A percentile compares a stretch with the other conserved stretches of the same genome.
phyloP scores from a whole-genome alignment of 179 eudicot genomes.

The Camellia oleifera region DNA sequence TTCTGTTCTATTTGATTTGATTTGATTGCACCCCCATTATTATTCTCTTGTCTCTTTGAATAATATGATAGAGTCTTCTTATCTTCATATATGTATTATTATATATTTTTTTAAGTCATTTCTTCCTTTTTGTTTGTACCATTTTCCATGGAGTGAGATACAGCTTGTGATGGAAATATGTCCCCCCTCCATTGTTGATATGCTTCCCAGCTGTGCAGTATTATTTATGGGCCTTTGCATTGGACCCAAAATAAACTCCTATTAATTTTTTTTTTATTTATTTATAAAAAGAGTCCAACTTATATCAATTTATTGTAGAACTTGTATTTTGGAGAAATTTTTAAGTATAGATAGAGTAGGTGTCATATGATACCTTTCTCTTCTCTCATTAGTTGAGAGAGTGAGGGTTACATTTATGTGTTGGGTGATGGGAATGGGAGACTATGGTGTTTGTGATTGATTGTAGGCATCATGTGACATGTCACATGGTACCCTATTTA shows the following conservation, averaged over 20 bases:
- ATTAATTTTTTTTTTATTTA: too few species aligned
- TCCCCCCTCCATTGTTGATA: background rate
- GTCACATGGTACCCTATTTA: too few species aligned
- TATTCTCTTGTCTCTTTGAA: background rate
- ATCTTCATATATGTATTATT: background rate
- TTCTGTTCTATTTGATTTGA: background rate
- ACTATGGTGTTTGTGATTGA: too few species aligned
- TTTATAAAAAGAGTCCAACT: too few species aligned
- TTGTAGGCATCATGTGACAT: too few species aligned
- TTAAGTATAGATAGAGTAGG: too few species aligned
- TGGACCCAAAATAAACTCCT: background rate
- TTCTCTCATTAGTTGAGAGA: too few species aligned
- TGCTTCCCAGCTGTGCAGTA: background rate
- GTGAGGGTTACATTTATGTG: too few species aligned
- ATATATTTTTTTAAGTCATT: background rate
- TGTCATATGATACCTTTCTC: too few species aligned
- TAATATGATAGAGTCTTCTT: background rate
- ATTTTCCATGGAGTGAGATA: background rate
- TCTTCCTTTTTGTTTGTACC: background rate
- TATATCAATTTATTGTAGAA: too few species aligned
- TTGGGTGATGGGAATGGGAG: too few species aligned
- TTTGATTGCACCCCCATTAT: background rate
- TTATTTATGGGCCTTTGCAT: background rate
- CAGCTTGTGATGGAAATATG: conserved; percentile 1
- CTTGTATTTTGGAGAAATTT: too few species aligned